These are phyloP conservation scores for Circinella umbellata DNA, from an alignment of 371 early-diverging fungal species.

Conservation along the genomic window DNA sequence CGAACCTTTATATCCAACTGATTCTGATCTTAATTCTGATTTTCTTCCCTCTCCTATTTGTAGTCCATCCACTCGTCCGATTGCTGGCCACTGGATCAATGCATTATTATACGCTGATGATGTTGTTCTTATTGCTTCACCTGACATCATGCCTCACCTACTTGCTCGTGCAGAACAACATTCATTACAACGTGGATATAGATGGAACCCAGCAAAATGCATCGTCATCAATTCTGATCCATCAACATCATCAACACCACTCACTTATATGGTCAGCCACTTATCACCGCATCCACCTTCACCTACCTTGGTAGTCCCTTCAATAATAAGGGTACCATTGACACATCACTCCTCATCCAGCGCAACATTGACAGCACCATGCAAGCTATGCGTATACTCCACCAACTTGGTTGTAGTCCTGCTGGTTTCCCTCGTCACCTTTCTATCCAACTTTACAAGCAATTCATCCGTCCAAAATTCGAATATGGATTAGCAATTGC, in stretches of 20 bases:
- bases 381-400: slow-evolving; percentile 11
- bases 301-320: slow-evolving; percentile 13
- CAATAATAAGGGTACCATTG: neutral
- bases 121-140: slow-evolving; percentile 20
- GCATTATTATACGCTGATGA: slow-evolving; percentile 25
- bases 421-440: slow-evolving; percentile 17
- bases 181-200: slow-evolving; percentile 20
- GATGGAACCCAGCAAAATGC: slow-evolving; percentile 26
- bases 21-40: too few relatives aligned
- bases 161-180: slow-evolving; percentile 9
- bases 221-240: slow-evolving; percentile 11
- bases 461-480: slow-evolving; percentile 15
- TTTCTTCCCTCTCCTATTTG: too few relatives aligned
- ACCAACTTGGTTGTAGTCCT: slow-evolving; percentile 9
- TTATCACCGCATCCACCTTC: neutral
- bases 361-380: too few relatives aligned
- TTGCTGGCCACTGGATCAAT: neutral
- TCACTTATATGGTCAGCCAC: neutral
- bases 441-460: slow-evolving; percentile 1
- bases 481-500: slow-evolving; percentile 17
- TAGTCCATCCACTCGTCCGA: neutral
- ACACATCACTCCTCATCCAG: neutral
- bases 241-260: neutral
- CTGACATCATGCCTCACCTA: slow-evolving; percentile 8
- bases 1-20: too few relatives aligned